phyloP scores from a whole-genome alignment of 2,329 filamentous ascomycete genomes.

The Sporothrix mexicana region DNA sequence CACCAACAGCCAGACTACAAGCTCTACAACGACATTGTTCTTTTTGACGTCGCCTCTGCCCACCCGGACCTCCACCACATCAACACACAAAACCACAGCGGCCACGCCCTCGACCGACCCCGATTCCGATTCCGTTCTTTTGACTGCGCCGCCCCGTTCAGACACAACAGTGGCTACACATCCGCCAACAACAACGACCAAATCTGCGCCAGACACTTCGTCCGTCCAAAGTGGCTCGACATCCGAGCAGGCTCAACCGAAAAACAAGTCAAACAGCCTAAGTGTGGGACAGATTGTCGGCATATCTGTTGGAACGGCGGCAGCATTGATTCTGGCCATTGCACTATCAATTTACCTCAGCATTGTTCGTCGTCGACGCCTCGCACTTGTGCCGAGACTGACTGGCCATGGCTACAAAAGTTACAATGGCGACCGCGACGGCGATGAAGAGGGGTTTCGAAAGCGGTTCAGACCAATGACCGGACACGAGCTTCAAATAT shows the following conservation, averaged over 20 bases:
- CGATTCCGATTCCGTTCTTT: background rate
- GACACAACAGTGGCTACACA: background rate
- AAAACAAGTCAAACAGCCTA: slow-evolving; percentile 35
- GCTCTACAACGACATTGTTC: slow-evolving; percentile 32
- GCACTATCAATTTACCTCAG: slow-evolving; percentile 52
- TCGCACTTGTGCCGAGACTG: slow-evolving; percentile 41
- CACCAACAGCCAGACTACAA: slow-evolving; percentile 26
- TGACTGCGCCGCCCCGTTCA: background rate
- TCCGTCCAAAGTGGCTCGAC: background rate
- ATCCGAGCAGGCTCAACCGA: slow-evolving; percentile 44
- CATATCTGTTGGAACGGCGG: slow-evolving; percentile 61
- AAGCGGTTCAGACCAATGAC: slow-evolving; percentile 33
- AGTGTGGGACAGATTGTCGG: slow-evolving; percentile 52
- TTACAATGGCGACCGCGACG: background rate
- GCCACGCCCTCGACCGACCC: background rate
- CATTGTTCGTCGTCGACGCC: slow-evolving; percentile 45
- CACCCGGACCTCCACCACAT: background rate
- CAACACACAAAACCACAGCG: background rate
- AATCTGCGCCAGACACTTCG: slow-evolving; percentile 42
- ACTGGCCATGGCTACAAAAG: slow-evolving; percentile 38
- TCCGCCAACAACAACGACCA: slow-evolving; percentile 1
- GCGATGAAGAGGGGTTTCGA: slow-evolving; percentile 46
- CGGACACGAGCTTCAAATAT: slow-evolving; percentile 49
- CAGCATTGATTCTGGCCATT: slow-evolving; percentile 56
- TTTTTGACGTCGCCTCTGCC: slow-evolving; percentile 3